Conservation (phyloP, 495 filamentous ascomycete genomes). For the Daldinia decipiens region DNA sequence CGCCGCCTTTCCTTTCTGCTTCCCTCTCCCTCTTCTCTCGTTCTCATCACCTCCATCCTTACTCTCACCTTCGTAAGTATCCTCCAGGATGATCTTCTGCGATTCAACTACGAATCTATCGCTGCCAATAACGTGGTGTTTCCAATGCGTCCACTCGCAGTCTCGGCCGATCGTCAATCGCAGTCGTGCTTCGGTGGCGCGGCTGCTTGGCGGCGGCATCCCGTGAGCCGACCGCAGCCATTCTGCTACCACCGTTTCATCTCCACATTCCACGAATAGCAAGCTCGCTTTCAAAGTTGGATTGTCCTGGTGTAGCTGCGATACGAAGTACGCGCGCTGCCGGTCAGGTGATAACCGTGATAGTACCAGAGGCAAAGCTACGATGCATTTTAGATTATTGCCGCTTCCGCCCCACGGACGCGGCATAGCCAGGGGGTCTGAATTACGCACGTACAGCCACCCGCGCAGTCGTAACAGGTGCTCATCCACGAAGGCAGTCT, state of each 20-base stretch:
- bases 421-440: conserved; percentile 1
- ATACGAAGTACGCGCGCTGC: conserved; percentile 26
- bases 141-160: conserved; percentile 31
- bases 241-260: conserved; percentile 30
- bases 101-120: conserved; percentile 29
- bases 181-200: conserved; percentile 20
- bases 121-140: conserved; percentile 30
- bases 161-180: conserved; percentile 21
- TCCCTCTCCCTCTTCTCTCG: conserved; percentile 1
- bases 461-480: conserved; percentile 26
- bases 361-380: conserved; percentile 10
- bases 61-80: conserved; percentile 1
- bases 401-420: not conserved
- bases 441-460: conserved; percentile 28
- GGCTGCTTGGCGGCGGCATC: conserved; percentile 19
- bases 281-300: conserved; percentile 8
- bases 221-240: conserved; percentile 33
- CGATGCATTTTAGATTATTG: conserved; percentile 9
- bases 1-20: not conserved
- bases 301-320: conserved; percentile 17
- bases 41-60: too few relatives aligned
- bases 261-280: conserved; percentile 22
- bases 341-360: conserved; percentile 29
- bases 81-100: conserved; percentile 23
- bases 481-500: conserved; percentile 33